Evolutionary conservation across 208 protist genomes (phyloP), one percentile per base, ranked within the genome.

Genomic region (Zelonia costaricensis): DNA sequence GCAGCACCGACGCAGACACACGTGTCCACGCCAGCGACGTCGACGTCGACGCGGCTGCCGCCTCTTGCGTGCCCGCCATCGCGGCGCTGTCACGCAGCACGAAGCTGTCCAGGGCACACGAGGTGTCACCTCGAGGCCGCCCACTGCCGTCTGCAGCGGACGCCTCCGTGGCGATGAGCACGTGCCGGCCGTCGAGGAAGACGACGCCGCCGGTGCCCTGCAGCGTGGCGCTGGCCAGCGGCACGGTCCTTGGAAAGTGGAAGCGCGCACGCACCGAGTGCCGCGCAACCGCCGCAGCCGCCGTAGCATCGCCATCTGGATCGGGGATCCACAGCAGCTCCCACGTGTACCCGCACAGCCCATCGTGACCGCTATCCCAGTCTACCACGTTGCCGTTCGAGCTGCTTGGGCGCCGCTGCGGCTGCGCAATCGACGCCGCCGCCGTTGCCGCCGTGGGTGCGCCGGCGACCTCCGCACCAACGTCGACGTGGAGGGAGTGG

Each of bases 161-260:
- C 15, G 44, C 36, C 45, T 70, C 56, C n/a, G 78, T 66, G 45
- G 57, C 48, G 15, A 90, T 49, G n/a, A 90, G 61, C 16, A 84
- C 76, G 27, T 84, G 70, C 15, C 79, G 71, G 20, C 79, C 70
- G 23, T 66, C 79, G 40, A 77, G 5, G 47, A 90, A 86, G 7
- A 82, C 10, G 48, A 90, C 60, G 13, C 83, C 83, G 5, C 74
- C 60, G 3, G 45, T 47, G 28, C 60, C 72, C 5, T 33, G 38
- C 22, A 62, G 15, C 15, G 65, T 72, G 3, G 55, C 44, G 25
- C 0, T 27, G 25, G 58, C 16, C 27, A 62, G 59, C 2, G 52
- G 51, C 3, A 49, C 40, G 8, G 57, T 36, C 9, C 57, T 48
- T 12, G 51, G 46, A 13, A 65, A 65, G n/a, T n/a, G 38, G 27